Conservation (phyloP, 495 filamentous ascomycete species). For the Hyaloscypha hepaticicola region DNA sequence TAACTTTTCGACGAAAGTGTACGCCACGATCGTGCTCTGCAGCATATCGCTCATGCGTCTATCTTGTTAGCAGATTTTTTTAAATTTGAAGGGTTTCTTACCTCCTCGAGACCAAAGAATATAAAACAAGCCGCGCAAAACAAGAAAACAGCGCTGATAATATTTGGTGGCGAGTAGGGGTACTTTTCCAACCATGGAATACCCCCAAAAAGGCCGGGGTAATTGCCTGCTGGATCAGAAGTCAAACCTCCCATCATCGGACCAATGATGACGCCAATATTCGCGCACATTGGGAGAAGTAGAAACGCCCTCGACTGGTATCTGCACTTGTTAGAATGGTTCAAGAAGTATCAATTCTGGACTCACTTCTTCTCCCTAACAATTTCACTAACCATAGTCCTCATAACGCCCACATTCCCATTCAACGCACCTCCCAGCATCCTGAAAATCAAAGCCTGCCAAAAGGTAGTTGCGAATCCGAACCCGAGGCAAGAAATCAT, state of each 20-base stretch:
- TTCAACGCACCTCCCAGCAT: slow-evolving; percentile 75
- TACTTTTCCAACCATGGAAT: slow-evolving; percentile 64
- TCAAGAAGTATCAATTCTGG: slow-evolving; percentile 45
- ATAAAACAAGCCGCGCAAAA: slow-evolving; percentile 52
- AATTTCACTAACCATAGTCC: slow-evolving; percentile 77
- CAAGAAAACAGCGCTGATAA: slow-evolving; percentile 69
- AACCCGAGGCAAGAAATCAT: slow-evolving; percentile 74
- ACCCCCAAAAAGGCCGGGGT: slow-evolving; percentile 66
- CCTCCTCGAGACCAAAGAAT: slow-evolving; percentile 69
- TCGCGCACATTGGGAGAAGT: slow-evolving; percentile 79
- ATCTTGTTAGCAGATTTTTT: slow-evolving; percentile 23
- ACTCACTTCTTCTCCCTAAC: slow-evolving; percentile 66
- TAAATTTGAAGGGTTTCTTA: slow-evolving; percentile 31
- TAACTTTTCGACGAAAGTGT: slow-evolving; percentile 29
- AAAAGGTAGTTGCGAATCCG: slow-evolving; percentile 71
- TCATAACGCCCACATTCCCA: slow-evolving; percentile 78
- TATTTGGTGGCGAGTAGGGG: slow-evolving; percentile 75
- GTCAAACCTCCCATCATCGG: slow-evolving; percentile 72
- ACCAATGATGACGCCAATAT: slow-evolving; percentile 76
- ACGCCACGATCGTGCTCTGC: slow-evolving; percentile 51
- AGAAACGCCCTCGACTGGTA: slow-evolving; percentile 76
- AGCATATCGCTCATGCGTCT: slow-evolving; percentile 52
- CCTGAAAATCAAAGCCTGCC: slow-evolving; percentile 70
- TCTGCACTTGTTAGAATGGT: slow-evolving; percentile 67
- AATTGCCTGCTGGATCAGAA: slow-evolving; percentile 69